Evolutionary conservation across 805 yeast species (phyloP).

Genomic region (Hermanozyma aechmeae): DNA sequence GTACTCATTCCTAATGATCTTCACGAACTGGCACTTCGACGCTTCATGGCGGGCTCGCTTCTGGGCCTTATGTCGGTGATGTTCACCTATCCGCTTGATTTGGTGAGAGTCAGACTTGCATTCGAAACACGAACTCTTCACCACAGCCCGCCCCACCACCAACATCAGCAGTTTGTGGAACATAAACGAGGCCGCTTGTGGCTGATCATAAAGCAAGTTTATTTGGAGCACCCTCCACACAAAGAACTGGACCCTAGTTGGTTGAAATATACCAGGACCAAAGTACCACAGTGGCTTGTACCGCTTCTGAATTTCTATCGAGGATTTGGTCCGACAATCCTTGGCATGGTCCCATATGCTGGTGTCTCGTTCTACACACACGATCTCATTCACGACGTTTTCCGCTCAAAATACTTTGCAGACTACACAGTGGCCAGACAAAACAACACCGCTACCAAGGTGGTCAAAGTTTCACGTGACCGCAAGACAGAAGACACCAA

Average conservation of each 20-base stretch:
- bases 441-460: conserved; percentile 5
- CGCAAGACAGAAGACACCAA: conserved; percentile 15
- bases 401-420: conserved; percentile 52
- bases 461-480: conserved; percentile 9
- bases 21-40: conserved; percentile 71
- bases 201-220: conserved; percentile 23
- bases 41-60: conserved; percentile 81
- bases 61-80: conserved; percentile 85
- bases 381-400: conserved; percentile 80
- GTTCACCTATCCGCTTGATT: conserved; percentile 85
- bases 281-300: conserved; percentile 20
- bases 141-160: conserved; percentile 15
- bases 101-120: conserved; percentile 85
- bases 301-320: conserved; percentile 70
- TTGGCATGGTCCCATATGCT: conserved; percentile 97
- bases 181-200: conserved; percentile 21
- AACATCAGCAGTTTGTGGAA: conserved; percentile 13
- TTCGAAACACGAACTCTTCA: conserved; percentile 55
- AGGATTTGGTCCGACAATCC: conserved; percentile 87
- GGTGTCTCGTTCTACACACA: conserved; percentile 96
- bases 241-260: conserved; percentile 24
- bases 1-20: conserved; percentile 64
- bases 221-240: conserved; percentile 28
- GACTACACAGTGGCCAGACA: conserved; percentile 36
- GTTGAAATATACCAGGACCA: conserved; percentile 24